Evolutionary conservation across 176 grass and related monocot species (phyloP), one percentile per base, ranked within the genome.

Genomic region (Themeda triandra): DNA sequence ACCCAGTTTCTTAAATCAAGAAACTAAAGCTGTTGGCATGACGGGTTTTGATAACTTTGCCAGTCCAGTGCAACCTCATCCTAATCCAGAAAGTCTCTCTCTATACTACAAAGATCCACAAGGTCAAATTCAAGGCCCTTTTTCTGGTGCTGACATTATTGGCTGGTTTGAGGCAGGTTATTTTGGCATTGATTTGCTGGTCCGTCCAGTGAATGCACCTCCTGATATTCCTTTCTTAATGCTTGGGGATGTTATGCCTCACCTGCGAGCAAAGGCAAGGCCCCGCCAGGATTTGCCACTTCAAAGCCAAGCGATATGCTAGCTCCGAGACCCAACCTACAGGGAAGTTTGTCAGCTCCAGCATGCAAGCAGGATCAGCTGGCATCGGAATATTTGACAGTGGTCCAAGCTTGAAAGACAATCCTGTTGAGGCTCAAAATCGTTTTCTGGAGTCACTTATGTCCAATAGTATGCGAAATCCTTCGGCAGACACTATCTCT

Each of bases 231-330:
- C 93, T 89, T 96, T 99, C 85, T 88, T 89, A 73, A 78, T 90
- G 73, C 93, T 99, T 86, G 97, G 97, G 62, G 97, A 99, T 89
- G 90, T 92, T 86, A 99, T 99, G 97, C 97, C 97, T 32, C 93
- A 99, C 75, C 74, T 99, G 78, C 76, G 90, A 89, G 87, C 89
- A 67, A 99, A 99, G 86, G 93, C 84, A 66, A 86, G 88, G 53
- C 97, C 97, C 97, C 97, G 51, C 97, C 97, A 87, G 97, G 97
- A 29, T 99, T 99, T 87, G 82, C 81, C 54, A 71, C 86, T 66
- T 72, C 87, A 85, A 94, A 93, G 62, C 76, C 81, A 2, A 86
- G 80, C 82, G 89, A 92, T 54, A 66, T 88, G 86, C 68, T 85
- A 81, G 84, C 77, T 33, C 54, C 44, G 4, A 95, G 28, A 75